These are phyloP conservation scores for Rosa rugosa DNA, from an alignment of 306 rosid species.

Conservation along the genomic window DNA sequence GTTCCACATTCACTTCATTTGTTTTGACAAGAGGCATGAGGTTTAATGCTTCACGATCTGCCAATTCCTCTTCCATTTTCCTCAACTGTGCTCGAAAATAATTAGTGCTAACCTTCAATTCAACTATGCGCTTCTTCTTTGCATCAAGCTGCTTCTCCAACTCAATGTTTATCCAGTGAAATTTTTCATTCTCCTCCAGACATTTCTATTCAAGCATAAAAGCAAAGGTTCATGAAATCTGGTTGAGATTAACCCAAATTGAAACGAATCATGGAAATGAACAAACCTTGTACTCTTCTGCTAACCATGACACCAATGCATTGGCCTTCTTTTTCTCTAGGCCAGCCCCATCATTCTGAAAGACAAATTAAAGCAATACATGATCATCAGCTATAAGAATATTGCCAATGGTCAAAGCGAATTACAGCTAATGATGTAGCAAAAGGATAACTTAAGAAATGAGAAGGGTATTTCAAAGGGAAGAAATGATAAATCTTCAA, in stretches of 20 bases:
- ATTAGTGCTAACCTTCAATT: neutral
- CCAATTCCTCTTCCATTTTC: neutral
- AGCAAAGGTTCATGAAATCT: neutral
- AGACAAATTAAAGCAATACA: neutral
- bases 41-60: neutral
- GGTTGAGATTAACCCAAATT: neutral
- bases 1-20: neutral
- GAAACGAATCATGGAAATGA: neutral
- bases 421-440: neutral
- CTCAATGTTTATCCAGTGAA: constrained; percentile 45
- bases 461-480: neutral
- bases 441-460: neutral
- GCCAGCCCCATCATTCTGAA: neutral
- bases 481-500: neutral
- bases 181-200: constrained; percentile 61
- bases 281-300: neutral
- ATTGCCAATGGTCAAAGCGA: neutral
- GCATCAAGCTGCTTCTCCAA: constrained; percentile 66
- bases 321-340: neutral
- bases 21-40: neutral
- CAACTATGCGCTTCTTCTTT: constrained; percentile 23
- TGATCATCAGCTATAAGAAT: neutral
- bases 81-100: neutral
- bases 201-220: constrained; percentile 13
- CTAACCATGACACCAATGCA: neutral